A percentile compares a stretch with the other conserved stretches of the same genome.
phyloP scores from a whole-genome alignment of 2,329 filamentous ascomycete species.

The Myriosclerotinia scirpicola region DNA sequence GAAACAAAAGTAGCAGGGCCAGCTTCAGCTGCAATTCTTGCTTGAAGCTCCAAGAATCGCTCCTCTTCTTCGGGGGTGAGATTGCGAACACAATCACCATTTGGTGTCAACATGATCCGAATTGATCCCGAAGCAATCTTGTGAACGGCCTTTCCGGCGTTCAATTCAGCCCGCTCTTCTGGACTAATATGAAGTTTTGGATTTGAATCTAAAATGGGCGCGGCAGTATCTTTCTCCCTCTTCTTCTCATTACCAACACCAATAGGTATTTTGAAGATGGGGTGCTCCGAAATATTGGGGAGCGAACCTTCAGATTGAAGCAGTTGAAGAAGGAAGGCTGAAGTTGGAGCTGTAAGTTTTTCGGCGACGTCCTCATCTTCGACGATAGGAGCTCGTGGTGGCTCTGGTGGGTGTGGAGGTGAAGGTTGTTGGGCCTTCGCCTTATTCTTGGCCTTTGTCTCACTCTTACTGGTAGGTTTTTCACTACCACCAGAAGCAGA shows the following conservation, averaged over 20 bases:
- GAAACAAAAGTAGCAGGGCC: slow-evolving; percentile 58
- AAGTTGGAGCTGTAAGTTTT: slow-evolving; percentile 36
- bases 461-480: slow-evolving; percentile 27
- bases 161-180: slow-evolving; percentile 56
- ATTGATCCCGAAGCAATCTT: slow-evolving; percentile 61
- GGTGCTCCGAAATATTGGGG: slow-evolving; percentile 40
- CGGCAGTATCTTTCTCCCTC: slow-evolving; percentile 14
- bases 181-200: slow-evolving; percentile 51
- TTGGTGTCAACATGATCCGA: slow-evolving; percentile 71
- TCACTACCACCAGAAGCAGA: slow-evolving; percentile 9
- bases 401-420: slow-evolving; percentile 31
- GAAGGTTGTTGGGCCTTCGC: slow-evolving; percentile 30
- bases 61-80: slow-evolving; percentile 68
- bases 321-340: slow-evolving; percentile 43
- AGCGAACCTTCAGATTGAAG: slow-evolving; percentile 43
- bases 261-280: slow-evolving; percentile 44
- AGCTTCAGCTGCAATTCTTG: slow-evolving; percentile 52
- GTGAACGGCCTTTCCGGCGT: slow-evolving; percentile 58
- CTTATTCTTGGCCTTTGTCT: slow-evolving; percentile 34
- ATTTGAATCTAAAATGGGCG: slow-evolving; percentile 33
- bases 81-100: slow-evolving; percentile 74
- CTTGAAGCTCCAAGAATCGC: slow-evolving; percentile 68
- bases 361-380: slow-evolving; percentile 36
- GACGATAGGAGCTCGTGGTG: slow-evolving; percentile 30
- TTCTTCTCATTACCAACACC: slow-evolving; percentile 16